phyloP scores from a whole-genome alignment of 208 protist species.

The Wallacemonas sp. region DNA sequence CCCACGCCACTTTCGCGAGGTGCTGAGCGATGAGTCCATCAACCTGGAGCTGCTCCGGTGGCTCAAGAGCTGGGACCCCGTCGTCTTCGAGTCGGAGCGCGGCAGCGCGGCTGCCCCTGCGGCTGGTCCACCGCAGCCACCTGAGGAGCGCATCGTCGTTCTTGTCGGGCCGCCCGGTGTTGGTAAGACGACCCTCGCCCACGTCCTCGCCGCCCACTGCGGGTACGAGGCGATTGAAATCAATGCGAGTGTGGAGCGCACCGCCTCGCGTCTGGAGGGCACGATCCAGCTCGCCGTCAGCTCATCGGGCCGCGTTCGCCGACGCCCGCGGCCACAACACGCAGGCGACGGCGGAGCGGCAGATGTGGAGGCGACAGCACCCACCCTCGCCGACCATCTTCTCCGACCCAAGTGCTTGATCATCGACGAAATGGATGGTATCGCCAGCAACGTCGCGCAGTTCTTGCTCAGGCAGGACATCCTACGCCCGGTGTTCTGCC shows the following conservation, averaged over 20 bases:
- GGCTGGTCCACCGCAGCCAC: conserved; percentile 12
- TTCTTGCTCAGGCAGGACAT: conserved; percentile 57
- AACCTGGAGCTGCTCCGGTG: conserved; percentile 79
- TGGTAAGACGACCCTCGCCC: conserved; percentile 96
- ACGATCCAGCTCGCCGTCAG: conserved; percentile 66
- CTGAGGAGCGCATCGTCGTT: conserved; percentile 72
- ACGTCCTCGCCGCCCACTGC: conserved; percentile 92
- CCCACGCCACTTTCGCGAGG: conserved; percentile 67
- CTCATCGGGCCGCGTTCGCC: conserved; percentile 20
- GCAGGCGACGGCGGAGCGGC: neutral
- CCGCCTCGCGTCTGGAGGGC: conserved; percentile 55
- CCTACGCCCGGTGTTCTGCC: conserved; percentile 80
- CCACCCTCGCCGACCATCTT: conserved; percentile 56
- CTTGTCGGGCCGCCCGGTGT: conserved; percentile 93
- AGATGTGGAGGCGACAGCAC: neutral
- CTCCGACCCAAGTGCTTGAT: conserved; percentile 81
- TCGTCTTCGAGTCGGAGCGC: conserved; percentile 43
- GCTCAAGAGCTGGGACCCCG: conserved; percentile 80
- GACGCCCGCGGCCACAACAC: conserved; percentile 4
- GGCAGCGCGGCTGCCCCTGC: neutral
- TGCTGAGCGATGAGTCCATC: conserved; percentile 80
- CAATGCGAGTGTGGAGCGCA: conserved; percentile 94
- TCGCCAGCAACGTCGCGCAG: conserved; percentile 60
- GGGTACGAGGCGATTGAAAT: conserved; percentile 94
- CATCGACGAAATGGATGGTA: conserved; percentile 91